These are phyloP conservation scores for Rhodotorula kratochvilovae DNA, from an alignment of 768 basidiomycete genomes.

Conservation along the genomic window DNA sequence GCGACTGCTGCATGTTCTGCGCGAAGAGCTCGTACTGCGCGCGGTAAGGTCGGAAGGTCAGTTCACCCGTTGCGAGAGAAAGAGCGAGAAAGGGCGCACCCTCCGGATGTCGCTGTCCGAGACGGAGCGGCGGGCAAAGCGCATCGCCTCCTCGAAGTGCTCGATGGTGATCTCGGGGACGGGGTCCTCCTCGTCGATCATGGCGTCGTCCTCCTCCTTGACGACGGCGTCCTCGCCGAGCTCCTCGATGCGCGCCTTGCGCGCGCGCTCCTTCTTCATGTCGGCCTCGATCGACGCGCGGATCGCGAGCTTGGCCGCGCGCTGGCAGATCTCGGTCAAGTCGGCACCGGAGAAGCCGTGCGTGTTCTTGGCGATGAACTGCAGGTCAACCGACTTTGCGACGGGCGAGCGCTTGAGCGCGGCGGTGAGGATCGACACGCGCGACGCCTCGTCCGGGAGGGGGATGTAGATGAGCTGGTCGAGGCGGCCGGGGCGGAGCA, in stretches of 20 bases:
- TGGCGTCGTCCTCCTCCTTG: conserved; percentile 57
- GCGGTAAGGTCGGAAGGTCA: background rate
- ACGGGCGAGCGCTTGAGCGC: conserved; percentile 88
- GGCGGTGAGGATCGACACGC: conserved; percentile 85
- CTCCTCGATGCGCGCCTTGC: conserved; percentile 72
- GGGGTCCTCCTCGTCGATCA: conserved; percentile 81
- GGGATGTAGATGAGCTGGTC: conserved; percentile 99
- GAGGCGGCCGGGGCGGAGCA: conserved; percentile 93
- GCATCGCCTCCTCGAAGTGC: conserved; percentile 64
- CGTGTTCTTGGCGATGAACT: conserved; percentile 81
- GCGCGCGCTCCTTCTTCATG: conserved; percentile 71
- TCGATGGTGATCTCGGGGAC: conserved; percentile 61
- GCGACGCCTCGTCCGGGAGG: conserved; percentile 87
- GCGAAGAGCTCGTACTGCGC: conserved; percentile 93
- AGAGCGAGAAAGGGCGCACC: background rate
- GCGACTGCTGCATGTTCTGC: conserved; percentile 85
- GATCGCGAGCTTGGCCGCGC: conserved; percentile 94
- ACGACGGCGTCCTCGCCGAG: conserved; percentile 63
- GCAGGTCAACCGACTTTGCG: conserved; percentile 71
- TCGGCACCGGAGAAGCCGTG: conserved; percentile 99
- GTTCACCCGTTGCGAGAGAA: background rate
- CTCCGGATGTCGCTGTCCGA: conserved; percentile 63
- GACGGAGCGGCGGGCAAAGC: conserved; percentile 91
- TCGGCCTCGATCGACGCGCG: conserved; percentile 91
- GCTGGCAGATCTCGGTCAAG: conserved; percentile 98